Evolutionary conservation across 306 rosid genomes (phyloP), one percentile per base, ranked within the genome.

Genomic region (Malus fusca): DNA sequence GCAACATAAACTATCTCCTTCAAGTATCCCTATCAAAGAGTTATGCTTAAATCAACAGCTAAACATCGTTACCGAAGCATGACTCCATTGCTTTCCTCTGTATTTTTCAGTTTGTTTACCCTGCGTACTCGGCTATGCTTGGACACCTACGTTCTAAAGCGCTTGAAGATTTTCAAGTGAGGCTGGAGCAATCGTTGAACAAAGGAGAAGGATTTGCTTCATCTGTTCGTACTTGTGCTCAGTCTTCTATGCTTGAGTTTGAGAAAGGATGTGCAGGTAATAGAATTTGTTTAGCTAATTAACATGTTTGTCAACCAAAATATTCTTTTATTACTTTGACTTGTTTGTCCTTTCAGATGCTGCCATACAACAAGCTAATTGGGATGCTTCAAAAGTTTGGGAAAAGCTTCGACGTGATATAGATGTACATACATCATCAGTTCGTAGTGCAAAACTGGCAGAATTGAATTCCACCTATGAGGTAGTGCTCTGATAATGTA

Each of bases 191-290:
- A 63, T 82, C 96, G n/a, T 80, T 92, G 74, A 87, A 79, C 18
- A 82, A 81, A 25, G 97, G 96, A 82, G 97, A 88, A 88, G 92
- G 89, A 63, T 94, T 90, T 66, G 89, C 96, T 71, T 81, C 89
- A 61, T 68, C 93, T 43, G 90, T 82, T 74, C 80, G 72, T 68
- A 81, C 12, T 18, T 87, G 75, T 75, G 70, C 82, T 15, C 79
- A 80, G 31, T 78, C 87, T 73, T 81, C 83, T 72, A 66, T 89
- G 84, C 84, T 73, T 9, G 86, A 82, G 74, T 92, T 94, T 79
- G 95, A 94, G 77, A 82, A 83, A 83, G 88, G 83, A 67, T 86
- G 88, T 86, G 82, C 91, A 79, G 97, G 98, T 94, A 88, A 75
- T 78, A 26, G 42, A 53, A 15, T 68, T 69, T 31, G 5, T 78